phyloP scores from a whole-genome alignment of 371 early-diverging fungal species.

The Haplosporangium sp. region DNA sequence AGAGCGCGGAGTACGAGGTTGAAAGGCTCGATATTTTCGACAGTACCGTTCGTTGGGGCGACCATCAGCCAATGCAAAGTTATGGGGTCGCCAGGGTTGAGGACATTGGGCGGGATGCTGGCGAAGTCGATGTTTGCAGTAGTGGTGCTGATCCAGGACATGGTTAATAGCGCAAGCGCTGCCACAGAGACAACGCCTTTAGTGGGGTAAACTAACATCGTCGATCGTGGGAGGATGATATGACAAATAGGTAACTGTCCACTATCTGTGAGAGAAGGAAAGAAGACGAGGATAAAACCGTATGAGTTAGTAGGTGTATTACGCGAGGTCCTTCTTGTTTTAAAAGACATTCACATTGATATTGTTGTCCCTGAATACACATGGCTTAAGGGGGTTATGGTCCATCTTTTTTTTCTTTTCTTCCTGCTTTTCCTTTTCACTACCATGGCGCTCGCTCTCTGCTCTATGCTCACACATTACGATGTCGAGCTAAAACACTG shows the following conservation, averaged over 20 bases:
- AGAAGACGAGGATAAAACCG: no score
- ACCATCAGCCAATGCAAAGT: conserved; percentile 16
- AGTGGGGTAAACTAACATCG: conserved; percentile 4
- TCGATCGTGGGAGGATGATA: background rate
- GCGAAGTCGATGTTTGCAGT: conserved; percentile 33
- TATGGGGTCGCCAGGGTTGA: conserved; percentile 22
- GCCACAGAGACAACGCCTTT: conserved; percentile 9
- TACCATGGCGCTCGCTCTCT: background rate
- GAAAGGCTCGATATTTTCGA: conserved; percentile 17
- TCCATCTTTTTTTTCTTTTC: no score
- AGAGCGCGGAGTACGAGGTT: conserved; percentile 27
- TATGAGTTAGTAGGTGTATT: no score
- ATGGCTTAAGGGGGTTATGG: no score
- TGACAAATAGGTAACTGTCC: no score
- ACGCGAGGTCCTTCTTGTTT: no score
- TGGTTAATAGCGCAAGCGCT: conserved; percentile 7
- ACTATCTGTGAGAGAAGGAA: no score
- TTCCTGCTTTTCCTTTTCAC: no score
- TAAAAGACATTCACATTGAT: no score
- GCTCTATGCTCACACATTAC: background rate
- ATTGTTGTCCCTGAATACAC: no score
- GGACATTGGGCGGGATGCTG: background rate
- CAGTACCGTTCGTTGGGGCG: background rate
- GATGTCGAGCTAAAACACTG: background rate
- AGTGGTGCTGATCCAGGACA: conserved; percentile 12